These are phyloP conservation scores for Marchantia paleacea DNA, from an alignment of 225 moss, liverwort and hornwort genomes.

Conservation along the genomic window DNA sequence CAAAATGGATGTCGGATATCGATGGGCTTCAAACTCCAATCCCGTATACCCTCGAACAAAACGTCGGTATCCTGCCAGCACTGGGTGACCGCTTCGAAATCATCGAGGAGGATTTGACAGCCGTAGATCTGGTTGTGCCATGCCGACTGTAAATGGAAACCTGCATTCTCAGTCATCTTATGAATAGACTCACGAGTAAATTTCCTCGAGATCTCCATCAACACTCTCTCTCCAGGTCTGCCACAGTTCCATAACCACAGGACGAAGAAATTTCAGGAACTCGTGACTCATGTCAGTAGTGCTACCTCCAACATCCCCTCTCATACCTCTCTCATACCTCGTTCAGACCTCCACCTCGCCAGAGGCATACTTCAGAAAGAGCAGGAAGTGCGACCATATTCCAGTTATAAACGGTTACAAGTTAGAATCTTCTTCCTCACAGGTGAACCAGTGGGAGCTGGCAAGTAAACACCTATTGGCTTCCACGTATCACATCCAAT, in stretches of 20 bases:
- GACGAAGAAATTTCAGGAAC: neutral
- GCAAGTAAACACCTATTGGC: too few species aligned
- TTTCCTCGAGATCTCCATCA: constrained; percentile 80
- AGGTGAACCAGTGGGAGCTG: too few species aligned
- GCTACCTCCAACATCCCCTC: too few species aligned
- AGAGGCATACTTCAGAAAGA: too few species aligned
- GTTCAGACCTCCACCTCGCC: too few species aligned
- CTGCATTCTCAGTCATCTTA: constrained; percentile 59
- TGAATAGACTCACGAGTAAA: constrained; percentile 62
- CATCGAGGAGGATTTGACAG: constrained; percentile 66
- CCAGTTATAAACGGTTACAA: too few species aligned
- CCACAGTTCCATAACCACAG: neutral
- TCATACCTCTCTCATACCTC: too few species aligned
- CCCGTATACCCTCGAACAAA: constrained; percentile 52
- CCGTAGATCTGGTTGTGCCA: constrained; percentile 76
- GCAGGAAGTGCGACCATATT: too few species aligned
- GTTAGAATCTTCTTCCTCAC: too few species aligned
- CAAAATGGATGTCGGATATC: constrained; percentile 79
- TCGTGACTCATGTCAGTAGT: too few species aligned
- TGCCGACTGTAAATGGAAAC: constrained; percentile 59
- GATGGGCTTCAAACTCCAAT: constrained; percentile 82
- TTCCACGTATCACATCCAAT: too few species aligned
- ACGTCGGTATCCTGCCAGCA: constrained; percentile 64
- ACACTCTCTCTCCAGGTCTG: constrained; percentile 63
- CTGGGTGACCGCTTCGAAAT: constrained; percentile 49